Base-by-base conservation (phyloP, 2,329 filamentous ascomycete genomes). In the Colletotrichum magnum region DNA sequence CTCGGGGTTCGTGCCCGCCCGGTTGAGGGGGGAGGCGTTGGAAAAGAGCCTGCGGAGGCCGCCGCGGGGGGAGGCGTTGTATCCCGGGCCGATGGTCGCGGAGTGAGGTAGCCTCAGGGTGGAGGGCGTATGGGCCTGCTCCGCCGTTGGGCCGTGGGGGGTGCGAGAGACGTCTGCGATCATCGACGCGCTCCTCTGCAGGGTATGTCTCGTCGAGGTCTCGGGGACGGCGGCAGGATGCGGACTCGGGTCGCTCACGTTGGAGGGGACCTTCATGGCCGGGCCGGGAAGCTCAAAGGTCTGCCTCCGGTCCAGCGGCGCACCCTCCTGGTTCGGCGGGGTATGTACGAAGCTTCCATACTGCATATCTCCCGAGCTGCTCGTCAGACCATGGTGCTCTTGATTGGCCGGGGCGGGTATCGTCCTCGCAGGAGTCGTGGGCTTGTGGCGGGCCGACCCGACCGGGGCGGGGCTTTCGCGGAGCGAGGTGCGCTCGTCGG, bases 291-390 rank as follows among this genome's bases (percentile, higher is more conserved):
- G 79, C 73, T 85, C 85, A 67, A 89, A 88, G 64, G 61, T 65
- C 16, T 57, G 68, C 71, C 72, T 26, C 57, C 66, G 32, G 45
- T 36, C n/a, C 32, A 65, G 32, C 39, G 74, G 67, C 73, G 79
- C 64, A 69, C 79, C 63, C 21, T 71, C 68, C 32, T 76, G 26
- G 64, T 68, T 36, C 7, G 79, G 81, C 0, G 85, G 82, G 0
- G 85, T 83, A 2, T 80, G 75, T 10, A 82, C 80, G 66, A 89
- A 85, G 77, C 87, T 89, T 48, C 87, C 87, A 76, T 89, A 89
- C 5, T 84, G 84, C 12, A 82, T 73, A 43, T 78, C 79, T 50
- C 79, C 79, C 3, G 79, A 79, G 0, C 79, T 78, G 15, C 72
- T 71, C 3, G 82, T 83, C 65, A 87, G 74, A 2, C 81, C 78